These are phyloP conservation scores for Haematococcus lacustris DNA, from an alignment of 139 green algal species.

Conservation along the genomic window DNA sequence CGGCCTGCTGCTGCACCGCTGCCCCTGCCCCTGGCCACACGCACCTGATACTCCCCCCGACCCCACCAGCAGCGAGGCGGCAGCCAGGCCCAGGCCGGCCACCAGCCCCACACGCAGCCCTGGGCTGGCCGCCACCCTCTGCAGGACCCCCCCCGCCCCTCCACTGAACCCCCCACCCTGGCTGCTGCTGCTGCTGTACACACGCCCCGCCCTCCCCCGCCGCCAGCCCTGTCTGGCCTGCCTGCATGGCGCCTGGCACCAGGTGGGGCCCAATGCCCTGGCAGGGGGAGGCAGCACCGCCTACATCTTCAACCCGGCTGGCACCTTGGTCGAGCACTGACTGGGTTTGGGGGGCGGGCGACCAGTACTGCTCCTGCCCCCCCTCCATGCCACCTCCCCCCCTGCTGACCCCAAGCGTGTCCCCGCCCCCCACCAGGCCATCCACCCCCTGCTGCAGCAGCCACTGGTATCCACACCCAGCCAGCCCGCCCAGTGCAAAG, in stretches of 20 bases:
- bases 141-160: background rate
- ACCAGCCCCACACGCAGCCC: background rate
- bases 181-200: no score
- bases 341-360: no score
- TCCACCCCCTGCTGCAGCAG: slow-evolving; percentile 53
- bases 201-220: no score
- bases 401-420: background rate
- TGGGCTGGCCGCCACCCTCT: background rate
- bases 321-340: background rate
- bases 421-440: slow-evolving; percentile 7
- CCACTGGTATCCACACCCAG: slow-evolving; percentile 60
- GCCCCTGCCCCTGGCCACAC: background rate
- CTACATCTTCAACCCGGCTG: background rate
- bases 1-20: no score
- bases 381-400: background rate
- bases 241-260: no score
- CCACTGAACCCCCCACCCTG: background rate
- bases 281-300: no score
- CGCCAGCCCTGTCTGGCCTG: no score
- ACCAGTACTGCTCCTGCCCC: background rate
- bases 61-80: background rate
- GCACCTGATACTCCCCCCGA: background rate
- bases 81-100: background rate
- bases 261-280: background rate
- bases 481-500: slow-evolving; percentile 57